Conservation (phyloP, 2,329 filamentous ascomycete genomes). For the Pseudogymnoascus destructans region DNA sequence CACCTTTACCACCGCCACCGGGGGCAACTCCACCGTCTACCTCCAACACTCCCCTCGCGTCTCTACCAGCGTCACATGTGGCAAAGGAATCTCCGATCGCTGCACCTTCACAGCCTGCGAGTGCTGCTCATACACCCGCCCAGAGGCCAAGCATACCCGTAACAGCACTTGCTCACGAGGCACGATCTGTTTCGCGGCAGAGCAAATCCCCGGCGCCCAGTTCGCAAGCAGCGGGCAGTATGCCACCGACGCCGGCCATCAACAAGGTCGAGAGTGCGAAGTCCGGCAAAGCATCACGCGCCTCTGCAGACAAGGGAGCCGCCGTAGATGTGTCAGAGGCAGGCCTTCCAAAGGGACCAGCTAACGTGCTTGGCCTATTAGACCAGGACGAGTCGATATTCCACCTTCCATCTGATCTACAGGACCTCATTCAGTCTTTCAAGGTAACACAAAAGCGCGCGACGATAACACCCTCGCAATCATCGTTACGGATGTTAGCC, state of each 20-base stretch:
- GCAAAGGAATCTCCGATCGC: conserved; percentile 45
- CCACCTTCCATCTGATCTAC: conserved; percentile 76
- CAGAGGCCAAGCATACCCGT: conserved; percentile 27
- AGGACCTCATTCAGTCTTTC: conserved; percentile 83
- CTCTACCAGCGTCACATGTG: conserved; percentile 35
- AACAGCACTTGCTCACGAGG: conserved; percentile 28
- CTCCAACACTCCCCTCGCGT: conserved; percentile 27
- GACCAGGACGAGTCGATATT: conserved; percentile 70
- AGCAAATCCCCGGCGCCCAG: conserved; percentile 40
- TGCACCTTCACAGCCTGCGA: conserved; percentile 34
- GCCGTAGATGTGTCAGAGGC: conserved; percentile 30
- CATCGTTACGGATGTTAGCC: conserved; percentile 61
- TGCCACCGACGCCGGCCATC: conserved; percentile 33
- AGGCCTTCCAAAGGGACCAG: conserved; percentile 1
- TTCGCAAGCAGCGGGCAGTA: conserved; percentile 31
- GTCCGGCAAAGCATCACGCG: conserved; percentile 17
- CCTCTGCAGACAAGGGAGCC: conserved; percentile 18
- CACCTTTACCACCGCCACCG: conserved; percentile 82
- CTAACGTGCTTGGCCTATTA: conserved; percentile 8
- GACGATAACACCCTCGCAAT: conserved; percentile 37
- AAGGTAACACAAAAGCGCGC: conserved; percentile 66
- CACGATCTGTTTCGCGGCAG: conserved; percentile 27
- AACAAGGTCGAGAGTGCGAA: conserved; percentile 32
- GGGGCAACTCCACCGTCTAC: conserved; percentile 40
- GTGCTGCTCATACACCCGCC: conserved; percentile 24